Conservation (phyloP, 768 basidiomycete genomes). For the Mycena chlorophos region DNA sequence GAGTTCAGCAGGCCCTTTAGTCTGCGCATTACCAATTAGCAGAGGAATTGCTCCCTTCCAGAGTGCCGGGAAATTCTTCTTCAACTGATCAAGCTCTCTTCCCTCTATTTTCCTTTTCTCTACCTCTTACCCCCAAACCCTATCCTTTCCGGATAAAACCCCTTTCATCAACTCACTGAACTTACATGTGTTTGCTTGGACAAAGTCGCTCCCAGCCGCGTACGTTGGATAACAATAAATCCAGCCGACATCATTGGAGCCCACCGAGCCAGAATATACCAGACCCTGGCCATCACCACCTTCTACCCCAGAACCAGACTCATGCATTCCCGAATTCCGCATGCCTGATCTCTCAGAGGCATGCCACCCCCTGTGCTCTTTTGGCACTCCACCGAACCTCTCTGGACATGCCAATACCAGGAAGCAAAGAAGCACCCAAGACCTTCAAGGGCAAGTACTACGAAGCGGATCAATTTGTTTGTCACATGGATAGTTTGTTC, state of each 20-base stretch:
- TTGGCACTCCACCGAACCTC: background rate
- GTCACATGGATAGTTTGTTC: constrained; percentile 4
- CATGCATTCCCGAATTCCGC: background rate
- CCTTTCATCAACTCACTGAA: background rate
- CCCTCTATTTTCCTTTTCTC: too few relatives aligned
- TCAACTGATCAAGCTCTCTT: too few relatives aligned
- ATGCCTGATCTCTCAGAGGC: too few relatives aligned
- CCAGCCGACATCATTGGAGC: constrained; percentile 11
- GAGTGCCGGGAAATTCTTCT: too few relatives aligned
- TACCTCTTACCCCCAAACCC: background rate
- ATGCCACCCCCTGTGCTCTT: background rate
- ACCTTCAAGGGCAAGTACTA: constrained; percentile 7
- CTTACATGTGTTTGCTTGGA: background rate
- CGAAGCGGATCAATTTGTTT: constrained; percentile 10
- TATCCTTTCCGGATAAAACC: background rate
- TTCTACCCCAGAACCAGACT: background rate
- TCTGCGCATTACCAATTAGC: too few relatives aligned
- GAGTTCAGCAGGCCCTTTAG: too few relatives aligned
- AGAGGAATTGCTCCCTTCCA: too few relatives aligned
- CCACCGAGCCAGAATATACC: constrained; percentile 4
- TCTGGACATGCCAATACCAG: constrained; percentile 10
- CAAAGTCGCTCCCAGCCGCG: background rate
- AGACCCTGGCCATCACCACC: background rate
- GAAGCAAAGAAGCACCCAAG: constrained; percentile 4
- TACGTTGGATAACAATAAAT: background rate